Evolutionary conservation across 176 grass and related monocot species (phyloP).

Genomic region (Melocanna baccifera): DNA sequence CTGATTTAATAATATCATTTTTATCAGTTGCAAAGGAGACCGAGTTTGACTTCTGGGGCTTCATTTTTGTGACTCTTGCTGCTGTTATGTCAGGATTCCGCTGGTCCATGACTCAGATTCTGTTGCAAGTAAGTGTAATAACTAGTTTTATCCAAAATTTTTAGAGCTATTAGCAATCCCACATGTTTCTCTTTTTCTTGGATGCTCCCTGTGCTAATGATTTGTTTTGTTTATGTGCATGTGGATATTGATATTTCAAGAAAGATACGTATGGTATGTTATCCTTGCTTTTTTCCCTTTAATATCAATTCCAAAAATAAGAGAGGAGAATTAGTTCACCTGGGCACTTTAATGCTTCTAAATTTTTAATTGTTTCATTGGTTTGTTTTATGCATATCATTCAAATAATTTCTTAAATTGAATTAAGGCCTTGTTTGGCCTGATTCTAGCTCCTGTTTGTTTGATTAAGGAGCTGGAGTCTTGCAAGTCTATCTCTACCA

Average conservation of each 20-base stretch:
- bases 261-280: slow-evolving; percentile 59
- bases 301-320: neutral
- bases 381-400: neutral
- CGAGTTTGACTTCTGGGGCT: slow-evolving; percentile 94
- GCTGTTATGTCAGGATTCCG: slow-evolving; percentile 99
- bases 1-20: slow-evolving; percentile 19
- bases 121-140: slow-evolving; percentile 69
- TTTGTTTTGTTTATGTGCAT: slow-evolving; percentile 45
- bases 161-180: slow-evolving; percentile 3
- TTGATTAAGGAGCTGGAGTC: neutral
- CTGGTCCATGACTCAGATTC: slow-evolving; percentile 99
- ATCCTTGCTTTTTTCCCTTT: slow-evolving; percentile 10
- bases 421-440: neutral
- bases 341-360: neutral
- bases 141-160: neutral
- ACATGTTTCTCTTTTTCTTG: slow-evolving; percentile 24
- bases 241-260: slow-evolving; percentile 56
- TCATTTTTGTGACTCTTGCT: slow-evolving; percentile 94
- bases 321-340: neutral
- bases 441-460: neutral
- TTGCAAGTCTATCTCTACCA: neutral
- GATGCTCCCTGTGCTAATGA: slow-evolving; percentile 8
- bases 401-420: neutral
- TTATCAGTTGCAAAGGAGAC: slow-evolving; percentile 87
- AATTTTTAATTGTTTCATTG: slow-evolving; percentile 11